Base-by-base conservation (phyloP, 2,329 filamentous ascomycete species). In the Ceratocystis lukuohia region DNA sequence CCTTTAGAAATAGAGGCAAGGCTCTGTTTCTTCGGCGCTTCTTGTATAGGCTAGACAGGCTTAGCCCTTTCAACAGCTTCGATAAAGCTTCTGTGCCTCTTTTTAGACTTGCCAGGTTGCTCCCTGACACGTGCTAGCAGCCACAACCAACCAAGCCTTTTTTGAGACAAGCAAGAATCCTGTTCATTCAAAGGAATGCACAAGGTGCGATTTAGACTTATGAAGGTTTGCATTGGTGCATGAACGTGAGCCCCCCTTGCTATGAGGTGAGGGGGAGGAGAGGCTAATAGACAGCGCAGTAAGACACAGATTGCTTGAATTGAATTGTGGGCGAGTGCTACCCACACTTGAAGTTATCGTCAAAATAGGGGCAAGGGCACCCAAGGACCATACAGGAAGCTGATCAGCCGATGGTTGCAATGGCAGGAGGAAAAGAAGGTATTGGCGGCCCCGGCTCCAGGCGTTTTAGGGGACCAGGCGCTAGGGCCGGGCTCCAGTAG, bases 161-260 rank as follows among this genome's bases (percentile, higher is more conserved):
- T 59, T 59, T 59, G 56, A 59, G 56, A 59, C 56, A 59, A 59
- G 56, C 56, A 59, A 15, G 56, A 33, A 59, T 59, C 56, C 25
- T 59, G 17, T 20, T 33, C 28, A 59, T 59, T 59, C 12, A 59
- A 59, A 59, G 56, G 28, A 59, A 37, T 37, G 28, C 25, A 59
- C 56, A 37, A 30, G 15, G 56, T 59, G 15, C 30, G 25, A 37
- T 59, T 59, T 59, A 59, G 25, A 15, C 56, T 17, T 22, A 37
- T 33, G 48, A 53, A 53, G 48, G 22, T 25, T 53, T 53, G 48
- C 25, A 22, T 53, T 53, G 56, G 15, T 59, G 56, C 56, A 59
- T 37, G 30, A 59, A n/a, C n/a, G 1, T 10, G 30, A 30, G 33
- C 28, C 56, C 56, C 25, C 53, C 30, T 57, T 25, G 28, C 17